Evolutionary conservation across 169 alveolate species (phyloP).

Genomic region (Plasmodium adleri): DNA sequence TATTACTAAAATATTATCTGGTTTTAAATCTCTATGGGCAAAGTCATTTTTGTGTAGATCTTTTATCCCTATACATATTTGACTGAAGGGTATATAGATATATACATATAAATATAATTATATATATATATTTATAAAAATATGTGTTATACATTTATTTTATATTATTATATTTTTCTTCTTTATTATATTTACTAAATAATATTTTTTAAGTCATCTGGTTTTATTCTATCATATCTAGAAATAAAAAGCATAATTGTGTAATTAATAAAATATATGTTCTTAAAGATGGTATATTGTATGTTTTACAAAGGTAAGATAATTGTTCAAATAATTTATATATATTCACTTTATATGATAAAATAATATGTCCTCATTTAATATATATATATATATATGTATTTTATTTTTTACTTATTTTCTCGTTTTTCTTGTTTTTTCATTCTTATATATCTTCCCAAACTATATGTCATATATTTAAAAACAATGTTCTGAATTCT

Average conservation of each 20-base stretch:
- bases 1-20: slow-evolving; percentile 83
- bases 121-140: neutral
- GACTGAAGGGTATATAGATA: slow-evolving; percentile 42
- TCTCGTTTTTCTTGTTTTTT: slow-evolving; percentile 64
- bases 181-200: slow-evolving; percentile 28
- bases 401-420: slow-evolving; percentile 33
- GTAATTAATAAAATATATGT: neutral
- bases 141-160: neutral
- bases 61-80: slow-evolving; percentile 79
- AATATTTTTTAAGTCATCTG: slow-evolving; percentile 42
- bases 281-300: neutral
- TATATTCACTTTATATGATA: neutral
- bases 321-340: too few species aligned
- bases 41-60: slow-evolving; percentile 80
- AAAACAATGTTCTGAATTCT: slow-evolving; percentile 62
- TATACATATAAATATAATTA: neutral
- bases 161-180: too few species aligned
- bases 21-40: slow-evolving; percentile 85
- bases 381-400: too few species aligned
- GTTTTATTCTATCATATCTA: slow-evolving; percentile 27
- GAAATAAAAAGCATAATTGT: neutral
- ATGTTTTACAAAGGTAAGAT: neutral
- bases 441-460: slow-evolving; percentile 57
- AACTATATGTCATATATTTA: slow-evolving; percentile 68
- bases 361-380: neutral